A percentile compares a stretch with the other conserved stretches of the same genome.
phyloP scores from a whole-genome alignment of 768 basidiomycete genomes.

The Suillus occidentalis region DNA sequence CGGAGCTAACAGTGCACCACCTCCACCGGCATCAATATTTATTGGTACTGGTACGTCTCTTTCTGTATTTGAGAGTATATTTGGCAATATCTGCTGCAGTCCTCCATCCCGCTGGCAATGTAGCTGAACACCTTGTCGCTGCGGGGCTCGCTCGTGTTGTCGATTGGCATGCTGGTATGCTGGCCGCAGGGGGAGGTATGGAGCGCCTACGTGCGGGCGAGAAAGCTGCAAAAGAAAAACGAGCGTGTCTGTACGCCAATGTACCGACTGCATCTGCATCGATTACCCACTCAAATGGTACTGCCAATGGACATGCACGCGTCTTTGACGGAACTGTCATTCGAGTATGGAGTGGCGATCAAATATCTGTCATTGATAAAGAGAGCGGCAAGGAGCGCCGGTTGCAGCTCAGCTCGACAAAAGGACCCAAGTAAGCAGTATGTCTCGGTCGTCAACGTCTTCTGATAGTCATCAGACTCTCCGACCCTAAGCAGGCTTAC shows the following conservation, averaged over 20 bases:
- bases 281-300: conserved; percentile 47
- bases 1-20: conserved; percentile 46
- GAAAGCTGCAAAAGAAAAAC: conserved; percentile 74
- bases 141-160: conserved; percentile 88
- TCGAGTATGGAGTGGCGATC: conserved; percentile 92
- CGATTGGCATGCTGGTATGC: conserved; percentile 97
- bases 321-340: conserved; percentile 81
- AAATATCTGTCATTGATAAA: conserved; percentile 77
- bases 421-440: conserved; percentile 70
- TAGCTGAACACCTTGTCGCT: conserved; percentile 84
- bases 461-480: conserved; percentile 48
- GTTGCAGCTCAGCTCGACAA: conserved; percentile 84
- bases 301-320: conserved; percentile 44
- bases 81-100: conserved; percentile 40
- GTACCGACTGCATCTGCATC: conserved; percentile 36
- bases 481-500: conserved; percentile 82
- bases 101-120: conserved; percentile 90
- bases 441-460: not conserved
- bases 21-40: conserved; percentile 77
- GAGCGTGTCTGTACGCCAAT: conserved; percentile 67
- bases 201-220: conserved; percentile 86
- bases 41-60: conserved; percentile 73
- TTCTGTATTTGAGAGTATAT: conserved; percentile 2
- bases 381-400: conserved; percentile 75
- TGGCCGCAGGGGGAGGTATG: conserved; percentile 81